Evolutionary conservation across 2,329 filamentous ascomycete species (phyloP).

Genomic region (Catunica adiposa): DNA sequence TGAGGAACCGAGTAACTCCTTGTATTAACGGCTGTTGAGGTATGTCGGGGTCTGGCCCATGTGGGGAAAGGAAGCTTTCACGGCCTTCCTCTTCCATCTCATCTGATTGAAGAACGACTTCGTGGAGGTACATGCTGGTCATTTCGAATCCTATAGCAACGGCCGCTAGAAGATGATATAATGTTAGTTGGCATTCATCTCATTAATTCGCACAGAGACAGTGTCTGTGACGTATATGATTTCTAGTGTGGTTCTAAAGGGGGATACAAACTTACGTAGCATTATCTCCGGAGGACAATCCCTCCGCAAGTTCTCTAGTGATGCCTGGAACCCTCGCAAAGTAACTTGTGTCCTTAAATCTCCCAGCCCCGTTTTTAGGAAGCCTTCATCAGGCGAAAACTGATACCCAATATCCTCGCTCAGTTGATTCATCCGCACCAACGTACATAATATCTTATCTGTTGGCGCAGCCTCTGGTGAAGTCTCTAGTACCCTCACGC

Average conservation of each 20-base stretch:
- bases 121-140: slow-evolving; percentile 57
- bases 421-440: slow-evolving; percentile 43
- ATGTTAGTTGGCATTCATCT: neutral
- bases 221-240: too few relatives aligned
- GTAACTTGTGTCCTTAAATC: slow-evolving; percentile 49
- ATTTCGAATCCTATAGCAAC: slow-evolving; percentile 48
- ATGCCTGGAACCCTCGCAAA: slow-evolving; percentile 46
- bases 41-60: slow-evolving; percentile 16
- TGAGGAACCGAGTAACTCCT: slow-evolving; percentile 23
- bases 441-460: slow-evolving; percentile 40
- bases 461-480: slow-evolving; percentile 38
- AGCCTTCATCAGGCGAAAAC: slow-evolving; percentile 50
- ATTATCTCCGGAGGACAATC: slow-evolving; percentile 36
- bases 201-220: neutral
- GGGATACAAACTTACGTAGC: slow-evolving; percentile 35
- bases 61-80: slow-evolving; percentile 26
- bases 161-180: slow-evolving; percentile 28
- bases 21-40: slow-evolving; percentile 6
- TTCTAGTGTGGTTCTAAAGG: neutral
- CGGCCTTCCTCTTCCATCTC: slow-evolving; percentile 32
- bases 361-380: slow-evolving; percentile 34
- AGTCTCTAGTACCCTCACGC: slow-evolving; percentile 36
- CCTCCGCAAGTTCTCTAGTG: slow-evolving; percentile 42
- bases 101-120: slow-evolving; percentile 53
- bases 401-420: slow-evolving; percentile 52